A percentile compares a stretch with the other conserved stretches of the same genome.
Conservation (phyloP, 1,284 basidiomycete species). For the Heterobasidion annosum region DNA sequence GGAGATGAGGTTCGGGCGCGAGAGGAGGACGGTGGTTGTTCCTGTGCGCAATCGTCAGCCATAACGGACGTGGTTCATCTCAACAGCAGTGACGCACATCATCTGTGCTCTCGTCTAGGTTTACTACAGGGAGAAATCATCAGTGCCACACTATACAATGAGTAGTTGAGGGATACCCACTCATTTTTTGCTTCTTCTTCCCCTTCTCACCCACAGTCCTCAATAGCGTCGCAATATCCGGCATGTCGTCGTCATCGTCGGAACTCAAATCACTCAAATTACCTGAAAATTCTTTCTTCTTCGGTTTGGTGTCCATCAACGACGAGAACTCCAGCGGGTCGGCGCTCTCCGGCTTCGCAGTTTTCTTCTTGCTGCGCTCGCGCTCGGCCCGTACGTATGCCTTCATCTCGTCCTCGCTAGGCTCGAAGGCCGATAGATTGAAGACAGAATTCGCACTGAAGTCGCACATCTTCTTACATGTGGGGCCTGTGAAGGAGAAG, state of each 20-base stretch:
- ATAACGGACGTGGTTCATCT: too few species aligned
- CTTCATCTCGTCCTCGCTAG: constrained; percentile 24
- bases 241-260: constrained; percentile 41
- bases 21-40: too few species aligned
- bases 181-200: constrained; percentile 4
- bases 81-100: background rate
- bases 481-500: constrained; percentile 31
- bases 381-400: constrained; percentile 14
- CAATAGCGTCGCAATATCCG: constrained; percentile 22
- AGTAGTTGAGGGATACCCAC: background rate
- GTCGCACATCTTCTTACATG: constrained; percentile 49
- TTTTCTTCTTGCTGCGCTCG: constrained; percentile 5
- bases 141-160: too few species aligned
- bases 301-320: background rate
- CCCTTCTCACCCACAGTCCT: constrained; percentile 17
- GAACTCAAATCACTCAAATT: constrained; percentile 19
- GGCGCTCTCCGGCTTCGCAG: background rate
- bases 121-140: background rate
- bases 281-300: background rate
- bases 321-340: background rate
- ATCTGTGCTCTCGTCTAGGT: background rate
- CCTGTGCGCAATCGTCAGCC: too few species aligned
- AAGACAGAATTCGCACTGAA: constrained; percentile 39
- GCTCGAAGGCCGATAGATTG: constrained; percentile 47
- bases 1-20: too few species aligned